Evolutionary conservation across 2,329 filamentous ascomycete genomes (phyloP), one percentile per base, ranked within the genome.

Genomic region (Fusarium floridanum): DNA sequence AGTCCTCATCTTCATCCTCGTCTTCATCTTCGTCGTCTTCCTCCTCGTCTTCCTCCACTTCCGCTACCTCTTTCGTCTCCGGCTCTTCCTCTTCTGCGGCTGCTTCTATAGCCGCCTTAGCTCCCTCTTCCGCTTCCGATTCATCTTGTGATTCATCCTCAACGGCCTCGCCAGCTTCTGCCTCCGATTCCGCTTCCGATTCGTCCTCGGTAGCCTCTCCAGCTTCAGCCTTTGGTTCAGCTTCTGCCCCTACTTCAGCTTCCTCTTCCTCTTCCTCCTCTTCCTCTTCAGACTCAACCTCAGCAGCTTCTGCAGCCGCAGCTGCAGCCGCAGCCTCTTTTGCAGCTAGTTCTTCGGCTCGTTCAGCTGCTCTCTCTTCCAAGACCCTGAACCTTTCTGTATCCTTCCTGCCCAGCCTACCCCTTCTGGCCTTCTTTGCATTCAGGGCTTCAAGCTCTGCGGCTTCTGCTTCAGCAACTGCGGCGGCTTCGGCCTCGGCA

Each of bases 401-500:
- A 63, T 78, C 77, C 39, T 78, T 78, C 37, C 66, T 76, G 24
- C 77, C 72, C 10, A 78, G 68, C 43, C 63, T 74, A 32, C 76
- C 77, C 55, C 72, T 78, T 61, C 66, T 75, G 10, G 64, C 70
- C 43, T 77, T 78, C 75, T 78, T 78, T 7, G 71, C 69, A 10
- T 43, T 67, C 9, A 78, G 61, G 37, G 62, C 56, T 3, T 70
- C 72, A 22, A 77, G 59, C 57, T 77, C 75, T 36, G 60, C 67
- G 34, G 71, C 70, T 61, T 77, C 65, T 5, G 61, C 72, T 36
- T 71, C 67, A 29, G 65, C 67, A 37, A 67, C 64, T 16, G 66
- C 69, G 12, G 71, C 79, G 10, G 69, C 75, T 17, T 73, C 70
- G 64, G 80, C 71, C 76, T 82, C 74, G 11, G 72, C 70, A 62